Conservation (phyloP, 2,329 filamentous ascomycete genomes). For the Trichophyton equinum region DNA sequence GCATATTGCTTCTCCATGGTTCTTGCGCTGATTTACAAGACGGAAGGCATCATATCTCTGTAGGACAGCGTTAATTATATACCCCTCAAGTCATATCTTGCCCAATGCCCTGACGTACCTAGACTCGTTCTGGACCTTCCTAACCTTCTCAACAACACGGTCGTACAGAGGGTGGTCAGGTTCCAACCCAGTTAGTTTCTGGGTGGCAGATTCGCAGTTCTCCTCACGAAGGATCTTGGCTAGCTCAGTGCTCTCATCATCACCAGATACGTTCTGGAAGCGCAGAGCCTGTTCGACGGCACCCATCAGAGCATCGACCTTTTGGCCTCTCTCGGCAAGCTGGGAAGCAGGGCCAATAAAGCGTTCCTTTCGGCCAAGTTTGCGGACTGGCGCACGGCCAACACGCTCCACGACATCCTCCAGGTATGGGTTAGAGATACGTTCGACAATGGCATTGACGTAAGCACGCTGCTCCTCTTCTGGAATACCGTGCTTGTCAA, state of each 20-base stretch:
- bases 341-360: conserved; percentile 87
- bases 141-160: conserved; percentile 62
- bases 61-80: not conserved
- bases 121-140: conserved; percentile 57
- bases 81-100: not conserved
- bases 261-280: conserved; percentile 87
- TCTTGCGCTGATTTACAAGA: not conserved
- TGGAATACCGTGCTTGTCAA: conserved; percentile 71
- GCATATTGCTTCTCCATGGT: not conserved
- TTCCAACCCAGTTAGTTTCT: conserved; percentile 70
- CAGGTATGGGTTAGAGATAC: conserved; percentile 85
- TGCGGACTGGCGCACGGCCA: conserved; percentile 84
- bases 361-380: conserved; percentile 87
- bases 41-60: conserved; percentile 2
- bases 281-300: conserved; percentile 84
- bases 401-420: conserved; percentile 92
- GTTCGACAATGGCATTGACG: conserved; percentile 79
- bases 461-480: conserved; percentile 68
- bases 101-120: conserved; percentile 21
- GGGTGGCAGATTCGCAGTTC: conserved; percentile 60
- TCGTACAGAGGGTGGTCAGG: conserved; percentile 63
- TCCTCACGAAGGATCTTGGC: conserved; percentile 71
- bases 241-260: conserved; percentile 78
- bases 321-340: conserved; percentile 67
- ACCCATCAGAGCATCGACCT: conserved; percentile 60